phyloP scores from a whole-genome alignment of 2,329 filamentous ascomycete species.

The Thelonectria blattea region DNA sequence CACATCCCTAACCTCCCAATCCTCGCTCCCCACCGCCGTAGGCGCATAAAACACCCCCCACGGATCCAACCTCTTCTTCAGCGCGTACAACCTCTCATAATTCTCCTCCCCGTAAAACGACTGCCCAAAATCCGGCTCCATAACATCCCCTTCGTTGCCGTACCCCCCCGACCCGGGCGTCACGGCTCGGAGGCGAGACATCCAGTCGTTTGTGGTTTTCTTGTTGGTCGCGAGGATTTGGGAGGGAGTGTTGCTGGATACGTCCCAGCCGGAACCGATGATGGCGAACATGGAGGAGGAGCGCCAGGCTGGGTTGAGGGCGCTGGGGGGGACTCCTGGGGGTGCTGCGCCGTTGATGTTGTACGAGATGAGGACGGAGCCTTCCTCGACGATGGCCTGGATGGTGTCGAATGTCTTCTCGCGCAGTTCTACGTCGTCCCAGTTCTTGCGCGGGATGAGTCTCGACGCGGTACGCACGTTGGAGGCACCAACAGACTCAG shows the following conservation, averaged over 20 bases:
- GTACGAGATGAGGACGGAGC: slow-evolving; percentile 34
- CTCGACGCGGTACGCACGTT: slow-evolving; percentile 44
- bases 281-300: slow-evolving; percentile 46
- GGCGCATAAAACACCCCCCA: slow-evolving; percentile 35
- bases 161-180: slow-evolving; percentile 37
- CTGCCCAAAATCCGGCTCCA: slow-evolving; percentile 40
- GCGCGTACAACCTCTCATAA: slow-evolving; percentile 37
- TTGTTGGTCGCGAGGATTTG: slow-evolving; percentile 36
- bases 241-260: slow-evolving; percentile 5
- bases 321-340: slow-evolving; percentile 37
- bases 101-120: slow-evolving; percentile 40
- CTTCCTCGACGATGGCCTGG: slow-evolving; percentile 31
- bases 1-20: slow-evolving; percentile 21
- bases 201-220: slow-evolving; percentile 30
- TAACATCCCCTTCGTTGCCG: slow-evolving; percentile 43
- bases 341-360: slow-evolving; percentile 32
- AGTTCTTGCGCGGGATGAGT: slow-evolving; percentile 46
- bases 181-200: slow-evolving; percentile 21
- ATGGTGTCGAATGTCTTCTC: slow-evolving; percentile 31
- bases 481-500: slow-evolving; percentile 29
- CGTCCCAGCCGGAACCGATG: slow-evolving; percentile 30
- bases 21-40: slow-evolving; percentile 26
- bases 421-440: slow-evolving; percentile 25
- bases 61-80: slow-evolving; percentile 44
- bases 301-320: slow-evolving; percentile 54